Percentiles rank a stretch among this genome's conserved stretches.
phyloP scores from a whole-genome alignment of 306 rosid genomes.

The Dalbergia cultrata region DNA sequence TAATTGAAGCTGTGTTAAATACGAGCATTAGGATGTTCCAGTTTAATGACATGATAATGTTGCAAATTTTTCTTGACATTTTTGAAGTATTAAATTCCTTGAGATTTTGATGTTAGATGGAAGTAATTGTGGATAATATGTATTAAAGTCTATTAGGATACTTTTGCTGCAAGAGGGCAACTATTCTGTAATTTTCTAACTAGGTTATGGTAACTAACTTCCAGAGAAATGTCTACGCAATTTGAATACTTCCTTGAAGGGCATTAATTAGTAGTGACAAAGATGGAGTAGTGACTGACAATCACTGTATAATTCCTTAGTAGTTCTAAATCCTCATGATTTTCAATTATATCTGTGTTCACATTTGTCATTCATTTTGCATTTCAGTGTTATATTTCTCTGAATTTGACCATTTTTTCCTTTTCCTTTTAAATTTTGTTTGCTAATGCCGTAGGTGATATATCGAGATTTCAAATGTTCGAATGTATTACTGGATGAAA shows the following conservation, averaged over 20 bases:
- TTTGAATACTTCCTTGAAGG: not conserved
- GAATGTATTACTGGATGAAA: conserved; percentile 77
- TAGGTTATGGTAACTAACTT: not conserved
- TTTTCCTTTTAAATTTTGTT: not conserved
- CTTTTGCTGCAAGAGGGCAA: not conserved
- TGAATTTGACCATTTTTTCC: not conserved
- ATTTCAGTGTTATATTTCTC: not conserved
- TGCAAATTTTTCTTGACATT: too few relatives aligned
- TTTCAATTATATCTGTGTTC: not conserved
- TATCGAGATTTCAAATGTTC: conserved; percentile 82
- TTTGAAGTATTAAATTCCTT: too few relatives aligned
- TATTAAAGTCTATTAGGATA: too few relatives aligned
- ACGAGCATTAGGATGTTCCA: too few relatives aligned
- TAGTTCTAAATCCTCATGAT: not conserved
- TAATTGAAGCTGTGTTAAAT: not conserved
- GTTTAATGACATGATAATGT: too few relatives aligned
- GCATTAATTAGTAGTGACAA: not conserved
- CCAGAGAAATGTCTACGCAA: not conserved
- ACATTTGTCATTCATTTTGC: not conserved
- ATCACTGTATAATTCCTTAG: not conserved
- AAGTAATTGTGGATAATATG: too few relatives aligned
- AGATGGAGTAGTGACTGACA: not conserved
- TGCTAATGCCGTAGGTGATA: conserved; percentile 62
- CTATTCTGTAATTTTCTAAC: not conserved
- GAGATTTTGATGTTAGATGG: too few relatives aligned